phyloP scores from a whole-genome alignment of 2,329 filamentous ascomycete species.

The Pseudogymnoascus sp. region DNA sequence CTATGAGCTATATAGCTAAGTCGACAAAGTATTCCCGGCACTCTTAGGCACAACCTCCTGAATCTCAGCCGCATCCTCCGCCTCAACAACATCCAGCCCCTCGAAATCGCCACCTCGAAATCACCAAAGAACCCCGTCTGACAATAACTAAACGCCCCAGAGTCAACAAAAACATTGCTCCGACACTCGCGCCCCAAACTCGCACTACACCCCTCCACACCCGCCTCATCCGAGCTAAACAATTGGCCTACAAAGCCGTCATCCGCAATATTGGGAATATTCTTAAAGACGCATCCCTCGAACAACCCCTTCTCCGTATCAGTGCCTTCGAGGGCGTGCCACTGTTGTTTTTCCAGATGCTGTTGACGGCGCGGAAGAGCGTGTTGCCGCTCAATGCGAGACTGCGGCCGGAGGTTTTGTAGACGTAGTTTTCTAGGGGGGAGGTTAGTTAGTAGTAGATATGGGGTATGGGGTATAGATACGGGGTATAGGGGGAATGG shows the following conservation, averaged over 20 bases:
- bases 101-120: conserved; percentile 21
- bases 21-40: conserved; percentile 19
- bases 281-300: conserved; percentile 37
- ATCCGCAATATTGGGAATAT: conserved; percentile 26
- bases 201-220: neutral
- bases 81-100: conserved; percentile 19
- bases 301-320: conserved; percentile 27
- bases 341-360: conserved; percentile 32
- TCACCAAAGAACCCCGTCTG: conserved; percentile 21
- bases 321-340: conserved; percentile 36
- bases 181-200: neutral
- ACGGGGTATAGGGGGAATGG: too few species aligned
- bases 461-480: too few species aligned
- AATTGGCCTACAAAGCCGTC: conserved; percentile 8
- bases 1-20: neutral
- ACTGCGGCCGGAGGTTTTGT: conserved; percentile 33
- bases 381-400: conserved; percentile 32
- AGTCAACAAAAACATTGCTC: conserved; percentile 9
- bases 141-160: conserved; percentile 22
- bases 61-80: conserved; percentile 20
- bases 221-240: conserved; percentile 15
- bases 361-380: conserved; percentile 33
- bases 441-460: neutral
- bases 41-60: conserved; percentile 22
- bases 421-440: conserved; percentile 32